These are phyloP conservation scores for Cutaneotrichosporon daszewskae DNA, from an alignment of 1,284 basidiomycete genomes.

Conservation along the genomic window DNA sequence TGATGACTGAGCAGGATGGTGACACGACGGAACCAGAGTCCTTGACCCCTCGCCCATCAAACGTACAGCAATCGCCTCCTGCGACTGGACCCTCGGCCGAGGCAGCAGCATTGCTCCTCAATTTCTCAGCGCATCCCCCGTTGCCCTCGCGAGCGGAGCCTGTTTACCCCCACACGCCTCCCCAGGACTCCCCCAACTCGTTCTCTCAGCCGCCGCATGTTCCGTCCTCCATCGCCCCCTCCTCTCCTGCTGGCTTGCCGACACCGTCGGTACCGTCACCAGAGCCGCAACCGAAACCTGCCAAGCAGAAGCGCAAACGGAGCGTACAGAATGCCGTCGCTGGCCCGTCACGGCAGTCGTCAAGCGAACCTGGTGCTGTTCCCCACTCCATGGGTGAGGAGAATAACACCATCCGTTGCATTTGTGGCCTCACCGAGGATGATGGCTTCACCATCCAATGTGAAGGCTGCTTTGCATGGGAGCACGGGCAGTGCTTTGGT, in stretches of 20 bases:
- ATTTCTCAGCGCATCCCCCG: slow-evolving; percentile 21
- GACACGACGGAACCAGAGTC: not conserved
- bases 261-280: slow-evolving; percentile 16
- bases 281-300: slow-evolving; percentile 15
- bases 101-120: slow-evolving; percentile 28
- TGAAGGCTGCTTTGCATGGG: slow-evolving; percentile 82
- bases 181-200: slow-evolving; percentile 20
- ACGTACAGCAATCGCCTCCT: slow-evolving; percentile 6
- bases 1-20: not conserved
- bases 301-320: slow-evolving; percentile 35
- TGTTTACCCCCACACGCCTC: slow-evolving; percentile 28
- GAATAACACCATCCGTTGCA: slow-evolving; percentile 46
- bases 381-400: slow-evolving; percentile 45
- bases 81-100: slow-evolving; percentile 20
- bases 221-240: slow-evolving; percentile 7
- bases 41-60: not conserved
- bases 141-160: slow-evolving; percentile 6
- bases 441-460: slow-evolving; percentile 91
- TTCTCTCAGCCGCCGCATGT: slow-evolving; percentile 1
- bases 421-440: slow-evolving; percentile 56
- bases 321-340: slow-evolving; percentile 19
- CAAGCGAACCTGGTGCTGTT: slow-evolving; percentile 15
- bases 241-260: slow-evolving; percentile 14
- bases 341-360: slow-evolving; percentile 30
- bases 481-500: slow-evolving; percentile 80